Conservation (phyloP, 2,329 filamentous ascomycete genomes). For the Aureobasidium vineae region DNA sequence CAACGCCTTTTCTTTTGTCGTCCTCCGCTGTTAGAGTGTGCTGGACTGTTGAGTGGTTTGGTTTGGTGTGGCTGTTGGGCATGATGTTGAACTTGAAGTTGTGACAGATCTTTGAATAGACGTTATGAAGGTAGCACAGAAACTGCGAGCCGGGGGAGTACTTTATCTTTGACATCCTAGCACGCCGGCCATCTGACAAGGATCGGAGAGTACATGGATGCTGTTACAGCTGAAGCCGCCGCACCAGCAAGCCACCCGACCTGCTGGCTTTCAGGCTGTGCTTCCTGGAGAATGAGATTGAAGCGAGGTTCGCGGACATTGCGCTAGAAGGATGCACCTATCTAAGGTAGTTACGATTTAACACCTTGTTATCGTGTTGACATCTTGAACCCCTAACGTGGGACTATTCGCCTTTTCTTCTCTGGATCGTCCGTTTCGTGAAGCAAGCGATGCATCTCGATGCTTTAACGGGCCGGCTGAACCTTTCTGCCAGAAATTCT, state of each 20-base stretch:
- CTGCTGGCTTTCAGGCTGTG: neutral
- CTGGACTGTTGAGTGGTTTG: neutral
- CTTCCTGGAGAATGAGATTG: neutral
- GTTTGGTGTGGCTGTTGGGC: neutral
- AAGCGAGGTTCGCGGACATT: too few species aligned
- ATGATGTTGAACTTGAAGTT: neutral
- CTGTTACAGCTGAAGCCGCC: neutral
- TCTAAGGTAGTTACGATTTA: too few species aligned
- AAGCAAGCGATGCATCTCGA: too few species aligned
- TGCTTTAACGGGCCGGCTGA: too few species aligned
- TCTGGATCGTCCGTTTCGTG: too few species aligned
- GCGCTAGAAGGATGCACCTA: too few species aligned
- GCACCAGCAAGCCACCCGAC: slow-evolving; percentile 3
- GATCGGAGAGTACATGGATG: neutral
- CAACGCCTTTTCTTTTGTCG: neutral
- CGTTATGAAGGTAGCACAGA: neutral
- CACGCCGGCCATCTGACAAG: neutral
- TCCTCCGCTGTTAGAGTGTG: neutral
- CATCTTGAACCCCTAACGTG: too few species aligned
- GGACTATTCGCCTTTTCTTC: too few species aligned
- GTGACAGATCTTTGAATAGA: neutral
- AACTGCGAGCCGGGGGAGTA: neutral
- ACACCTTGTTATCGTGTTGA: too few species aligned
- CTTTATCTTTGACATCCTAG: neutral
- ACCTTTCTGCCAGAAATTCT: too few species aligned